These are phyloP conservation scores for Cydonia oblonga DNA, from an alignment of 331 rosid genomes.

Conservation along the genomic window DNA sequence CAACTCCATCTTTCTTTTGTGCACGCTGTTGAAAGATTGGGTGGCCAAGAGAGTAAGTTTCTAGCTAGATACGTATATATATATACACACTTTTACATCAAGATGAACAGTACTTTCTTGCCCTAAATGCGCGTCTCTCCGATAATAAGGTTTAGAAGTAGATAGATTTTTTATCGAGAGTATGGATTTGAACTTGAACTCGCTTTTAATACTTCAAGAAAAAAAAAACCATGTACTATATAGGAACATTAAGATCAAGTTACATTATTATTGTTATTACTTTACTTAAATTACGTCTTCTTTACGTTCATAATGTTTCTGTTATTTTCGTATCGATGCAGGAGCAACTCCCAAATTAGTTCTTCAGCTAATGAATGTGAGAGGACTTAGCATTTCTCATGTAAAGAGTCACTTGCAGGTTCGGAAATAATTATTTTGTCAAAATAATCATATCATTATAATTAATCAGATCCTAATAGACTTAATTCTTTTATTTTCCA, in stretches of 20 bases:
- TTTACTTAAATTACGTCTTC: no score
- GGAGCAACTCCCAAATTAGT: constrained; percentile 50
- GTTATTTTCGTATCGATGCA: neutral
- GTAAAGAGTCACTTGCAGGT: constrained; percentile 54
- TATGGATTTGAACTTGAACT: neutral
- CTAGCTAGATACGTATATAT: neutral
- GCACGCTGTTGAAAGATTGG: constrained; percentile 65
- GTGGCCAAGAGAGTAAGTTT: constrained; percentile 78
- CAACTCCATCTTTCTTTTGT: constrained; percentile 73
- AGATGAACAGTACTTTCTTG: neutral
- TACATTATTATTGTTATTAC: neutral
- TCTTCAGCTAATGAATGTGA: constrained; percentile 43
- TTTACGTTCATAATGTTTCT: neutral
- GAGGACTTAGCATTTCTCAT: constrained; percentile 43
- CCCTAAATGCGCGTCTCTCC: neutral
- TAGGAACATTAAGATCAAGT: neutral
- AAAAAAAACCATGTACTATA: neutral
- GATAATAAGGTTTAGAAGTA: neutral
- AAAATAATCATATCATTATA: neutral
- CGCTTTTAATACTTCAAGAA: neutral
- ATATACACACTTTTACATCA: neutral
- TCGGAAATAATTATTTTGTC: neutral
- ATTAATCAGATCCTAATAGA: neutral
- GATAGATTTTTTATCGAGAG: neutral
- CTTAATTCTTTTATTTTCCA: neutral